Base-by-base conservation (phyloP, 176 grass and related monocot species). In the Zizania latifolia region DNA sequence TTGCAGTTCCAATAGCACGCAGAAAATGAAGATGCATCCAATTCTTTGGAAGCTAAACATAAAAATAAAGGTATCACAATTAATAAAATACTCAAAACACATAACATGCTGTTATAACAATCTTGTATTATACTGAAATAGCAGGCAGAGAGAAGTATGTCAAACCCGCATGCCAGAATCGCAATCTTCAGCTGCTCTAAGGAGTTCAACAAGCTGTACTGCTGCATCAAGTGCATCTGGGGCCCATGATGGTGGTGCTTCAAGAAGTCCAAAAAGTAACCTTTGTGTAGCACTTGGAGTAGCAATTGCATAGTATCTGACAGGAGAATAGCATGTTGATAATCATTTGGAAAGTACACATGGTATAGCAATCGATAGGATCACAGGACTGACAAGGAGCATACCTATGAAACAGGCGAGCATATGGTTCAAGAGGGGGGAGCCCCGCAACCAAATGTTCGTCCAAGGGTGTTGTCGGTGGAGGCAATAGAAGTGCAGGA, bases 11-110 rank as follows among this genome's bases (percentile, higher is more conserved):
- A 58, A 99, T 92, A 0, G 95, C 92, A 37, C 95, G 95, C 76
- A 99, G 74, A 71, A 99, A 99, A 83, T 99, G 95, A 53, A 99
- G 86, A 82, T 99, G 95, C 87, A 99, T 78, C 95, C 95, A 99
- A 75, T 90, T 99, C 83, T 90, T 94, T 13, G 95, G 95, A 80
- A 99, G 85, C 95, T 99, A 64, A 29, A 87, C 41, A 78, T 70
- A 68, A 38, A 58, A 71, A 71, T 23, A 50, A 85, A 81, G 2
- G 77, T 35, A 74, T 38, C 19, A 35, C 9, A 70, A 22, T 74
- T 77, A 63, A 60, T 35, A 31, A 31, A 73, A 75, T 38, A 38
- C 70, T 68, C 38, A 66, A 66, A 26, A 75, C 16, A 1, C 15
- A 72, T 69, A 63, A 58, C 26, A 61, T 68, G 61, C 16, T 59